A percentile compares a stretch with the other conserved stretches of the same genome.
Conservation (phyloP, 768 basidiomycete species). For the Boletellus sp. region DNA sequence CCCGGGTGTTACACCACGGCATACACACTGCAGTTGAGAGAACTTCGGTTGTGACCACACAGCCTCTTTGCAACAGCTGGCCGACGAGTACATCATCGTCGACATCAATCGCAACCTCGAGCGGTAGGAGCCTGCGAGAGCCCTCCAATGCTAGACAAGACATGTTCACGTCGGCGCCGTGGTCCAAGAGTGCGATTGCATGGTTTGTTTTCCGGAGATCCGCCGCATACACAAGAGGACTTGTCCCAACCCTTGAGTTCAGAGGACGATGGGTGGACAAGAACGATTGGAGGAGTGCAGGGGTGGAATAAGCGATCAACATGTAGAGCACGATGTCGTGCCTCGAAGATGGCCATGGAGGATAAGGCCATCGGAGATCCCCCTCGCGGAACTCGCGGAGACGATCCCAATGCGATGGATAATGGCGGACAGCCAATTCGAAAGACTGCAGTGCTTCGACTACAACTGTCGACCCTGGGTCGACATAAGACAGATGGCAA, state of each 20-base stretch:
- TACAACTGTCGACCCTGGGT: background rate
- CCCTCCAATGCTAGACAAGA: background rate
- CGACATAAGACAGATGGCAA: slow-evolving; percentile 1
- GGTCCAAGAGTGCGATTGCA: background rate
- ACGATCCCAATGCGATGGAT: slow-evolving; percentile 3
- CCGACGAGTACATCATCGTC: background rate
- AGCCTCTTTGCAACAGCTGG: background rate
- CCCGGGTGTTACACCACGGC: slow-evolving; percentile 2
- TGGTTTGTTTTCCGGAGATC: slow-evolving; percentile 4
- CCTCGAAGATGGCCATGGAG: slow-evolving; percentile 1
- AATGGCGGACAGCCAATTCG: background rate
- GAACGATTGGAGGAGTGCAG: background rate
- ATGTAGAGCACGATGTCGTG: slow-evolving; percentile 1
- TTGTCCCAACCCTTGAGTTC: slow-evolving; percentile 3
- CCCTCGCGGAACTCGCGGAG: background rate
- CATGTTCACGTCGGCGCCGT: background rate
- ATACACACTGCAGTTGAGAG: background rate
- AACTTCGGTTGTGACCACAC: background rate
- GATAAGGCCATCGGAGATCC: background rate
- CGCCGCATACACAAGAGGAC: slow-evolving; percentile 9
- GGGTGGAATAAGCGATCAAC: slow-evolving; percentile 1
- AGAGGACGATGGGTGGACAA: background rate
- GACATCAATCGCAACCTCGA: slow-evolving; percentile 1
- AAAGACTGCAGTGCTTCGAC: background rate
- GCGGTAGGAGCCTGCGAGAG: background rate